These are phyloP conservation scores for Phytophthora tentaculata DNA, from an alignment of 352 stramenopile species.

Conservation along the genomic window DNA sequence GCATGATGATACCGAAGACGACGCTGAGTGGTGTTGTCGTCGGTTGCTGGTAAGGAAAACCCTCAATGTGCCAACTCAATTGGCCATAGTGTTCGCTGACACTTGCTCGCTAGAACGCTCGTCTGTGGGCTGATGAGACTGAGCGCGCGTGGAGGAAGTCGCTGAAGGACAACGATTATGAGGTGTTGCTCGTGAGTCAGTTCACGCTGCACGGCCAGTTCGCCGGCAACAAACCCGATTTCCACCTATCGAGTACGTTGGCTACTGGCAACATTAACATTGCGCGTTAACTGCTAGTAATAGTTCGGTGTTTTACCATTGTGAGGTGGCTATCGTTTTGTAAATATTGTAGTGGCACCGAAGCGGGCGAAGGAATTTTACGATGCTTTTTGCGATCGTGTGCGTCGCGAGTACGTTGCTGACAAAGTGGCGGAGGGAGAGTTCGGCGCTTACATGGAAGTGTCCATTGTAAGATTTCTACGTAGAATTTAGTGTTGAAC, in stretches of 20 bases:
- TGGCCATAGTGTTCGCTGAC: too few species aligned
- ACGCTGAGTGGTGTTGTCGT: conserved; percentile 84
- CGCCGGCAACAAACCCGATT: conserved; percentile 87
- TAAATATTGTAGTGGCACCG: conserved; percentile 57
- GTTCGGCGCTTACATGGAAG: conserved; percentile 89
- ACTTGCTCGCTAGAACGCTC: conserved; percentile 66
- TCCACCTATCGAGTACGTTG: conserved; percentile 79
- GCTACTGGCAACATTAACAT: not conserved
- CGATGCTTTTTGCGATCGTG: conserved; percentile 71
- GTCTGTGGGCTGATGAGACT: conserved; percentile 76
- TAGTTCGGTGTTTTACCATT: not conserved
- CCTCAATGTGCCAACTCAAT: not conserved
- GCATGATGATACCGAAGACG: conserved; percentile 76
- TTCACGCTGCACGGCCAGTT: conserved; percentile 88
- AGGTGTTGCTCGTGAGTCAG: conserved; percentile 89
- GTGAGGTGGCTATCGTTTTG: not conserved
- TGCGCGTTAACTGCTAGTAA: too few species aligned
- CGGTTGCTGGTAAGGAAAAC: conserved; percentile 64
- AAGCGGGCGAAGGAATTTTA: conserved; percentile 77
- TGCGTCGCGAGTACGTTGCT: conserved; percentile 57
- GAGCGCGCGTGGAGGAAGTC: conserved; percentile 69
- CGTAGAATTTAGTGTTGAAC: too few species aligned
- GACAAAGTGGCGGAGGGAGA: conserved; percentile 82
- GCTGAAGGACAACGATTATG: conserved; percentile 61
- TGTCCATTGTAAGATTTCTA: conserved; percentile 62